Base-by-base conservation (phyloP, 345 rosid genomes). In the Pseudoturritis turrita region DNA sequence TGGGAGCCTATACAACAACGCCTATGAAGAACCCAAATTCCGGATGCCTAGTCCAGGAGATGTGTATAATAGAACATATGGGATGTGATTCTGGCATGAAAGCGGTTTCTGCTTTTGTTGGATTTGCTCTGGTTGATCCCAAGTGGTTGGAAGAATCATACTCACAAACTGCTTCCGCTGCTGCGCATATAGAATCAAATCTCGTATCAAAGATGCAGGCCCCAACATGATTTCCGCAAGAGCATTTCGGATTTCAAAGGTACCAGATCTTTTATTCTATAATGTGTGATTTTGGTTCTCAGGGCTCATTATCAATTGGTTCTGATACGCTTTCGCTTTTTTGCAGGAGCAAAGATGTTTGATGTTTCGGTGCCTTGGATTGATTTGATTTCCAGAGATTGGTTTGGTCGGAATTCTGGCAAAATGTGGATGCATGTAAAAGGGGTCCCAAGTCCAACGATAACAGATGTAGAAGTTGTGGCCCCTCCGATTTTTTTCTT, bases 1-100 rank as follows among this genome's bases (percentile, higher is more conserved):
- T 80, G 89, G 88, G 78, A 47, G 45, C 49, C 8, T 62, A 7
- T 83, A 73, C 65, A 83, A 79, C 71, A 40, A 62, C 18, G 90
- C 89, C 25, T 91, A 83, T 56, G 99, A 95, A 70, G 96, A 89
- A 57, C 79, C 90, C 6, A 89, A 86, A 77, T 88, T 73, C 68
- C 80, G 86, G 81, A 87, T 88, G 76, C 84, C 97, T 36, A 83
- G 80, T 63, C 87, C 96, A 4, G 88, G 89, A 8, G 87, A 88
- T 79, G 72, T 86, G 45, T 87, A 84, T 71, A 83, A 77, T 77
- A 81, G 93, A 80, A 86, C 96, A 60, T 95, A 82, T 81, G 90
- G 93, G 71, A 89, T 91, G 86, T 89, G 81, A 91, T 67, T 45
- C 41, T 60, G 63, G 39, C 70, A 58, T 43, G n/a, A 69, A 69